Percentiles rank a stretch among this genome's conserved stretches.
These are phyloP conservation scores for Cladophialophora yegresii DNA, from an alignment of 2,329 filamentous ascomycete genomes.

Conservation along the genomic window DNA sequence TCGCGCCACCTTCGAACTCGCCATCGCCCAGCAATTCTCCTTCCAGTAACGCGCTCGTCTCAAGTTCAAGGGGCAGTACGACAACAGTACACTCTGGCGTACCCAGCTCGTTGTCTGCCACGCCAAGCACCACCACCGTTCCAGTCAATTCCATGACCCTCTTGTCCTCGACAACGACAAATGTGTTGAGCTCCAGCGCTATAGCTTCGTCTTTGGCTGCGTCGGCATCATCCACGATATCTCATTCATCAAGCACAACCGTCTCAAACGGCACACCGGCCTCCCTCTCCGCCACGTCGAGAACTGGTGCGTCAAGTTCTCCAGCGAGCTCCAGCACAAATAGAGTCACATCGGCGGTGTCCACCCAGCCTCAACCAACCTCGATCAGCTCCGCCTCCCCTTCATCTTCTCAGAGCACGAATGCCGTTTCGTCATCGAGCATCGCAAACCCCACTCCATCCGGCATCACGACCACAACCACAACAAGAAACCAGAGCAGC, in stretches of 20 bases:
- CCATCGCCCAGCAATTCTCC: background rate
- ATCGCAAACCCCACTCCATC: background rate
- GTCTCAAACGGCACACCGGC: background rate
- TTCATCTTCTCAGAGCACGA: background rate
- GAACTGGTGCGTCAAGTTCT: background rate
- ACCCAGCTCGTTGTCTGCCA: background rate
- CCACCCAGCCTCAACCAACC: background rate
- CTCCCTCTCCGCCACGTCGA: background rate
- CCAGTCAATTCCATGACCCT: background rate
- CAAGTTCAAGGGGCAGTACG: background rate
- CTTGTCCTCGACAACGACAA: background rate
- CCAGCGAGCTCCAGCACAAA: background rate
- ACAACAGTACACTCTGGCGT: background rate
- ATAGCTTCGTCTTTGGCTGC: background rate
- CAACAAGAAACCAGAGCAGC: slow-evolving; percentile 5
- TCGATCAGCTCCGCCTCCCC: background rate
- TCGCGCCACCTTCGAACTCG: background rate
- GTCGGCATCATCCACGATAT: background rate
- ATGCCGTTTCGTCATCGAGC: background rate
- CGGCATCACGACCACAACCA: slow-evolving; percentile 5
- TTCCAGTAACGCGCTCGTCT: background rate
- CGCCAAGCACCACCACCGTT: background rate
- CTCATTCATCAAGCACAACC: background rate
- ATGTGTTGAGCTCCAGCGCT: background rate
- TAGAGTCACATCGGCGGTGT: background rate